These are phyloP conservation scores for Nannochloropsis salina DNA, from an alignment of 108 stramenopile genomes.

Conservation along the genomic window DNA sequence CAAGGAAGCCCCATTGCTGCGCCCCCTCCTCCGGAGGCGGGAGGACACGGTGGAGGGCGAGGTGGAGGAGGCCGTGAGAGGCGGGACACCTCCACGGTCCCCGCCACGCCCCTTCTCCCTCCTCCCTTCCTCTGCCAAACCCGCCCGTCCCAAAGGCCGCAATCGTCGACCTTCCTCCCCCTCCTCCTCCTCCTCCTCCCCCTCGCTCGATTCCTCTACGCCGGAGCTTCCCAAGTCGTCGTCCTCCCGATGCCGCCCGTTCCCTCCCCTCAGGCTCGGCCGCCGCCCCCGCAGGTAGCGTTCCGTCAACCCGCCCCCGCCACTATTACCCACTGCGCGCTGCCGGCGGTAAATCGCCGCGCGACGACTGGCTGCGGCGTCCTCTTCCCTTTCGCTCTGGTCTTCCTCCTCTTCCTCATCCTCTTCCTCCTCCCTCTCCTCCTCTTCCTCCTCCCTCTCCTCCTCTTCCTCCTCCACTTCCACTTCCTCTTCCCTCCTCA, in stretches of 20 bases:
- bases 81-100: too few relatives aligned
- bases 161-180: constrained; percentile 10
- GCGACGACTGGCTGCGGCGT: not conserved
- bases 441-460: not conserved
- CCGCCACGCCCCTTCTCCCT: too few relatives aligned
- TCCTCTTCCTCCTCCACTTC: not conserved
- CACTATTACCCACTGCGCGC: not conserved
- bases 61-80: too few relatives aligned
- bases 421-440: not conserved
- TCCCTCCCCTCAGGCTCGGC: not conserved
- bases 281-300: not conserved
- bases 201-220: not conserved
- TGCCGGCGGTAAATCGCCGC: not conserved
- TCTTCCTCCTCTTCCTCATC: not conserved
- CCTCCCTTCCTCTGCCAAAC: too few relatives aligned
- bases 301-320: not conserved
- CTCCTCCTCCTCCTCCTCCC: constrained; percentile 23
- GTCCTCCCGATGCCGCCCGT: not conserved
- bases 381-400: not conserved
- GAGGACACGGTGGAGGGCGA: too few relatives aligned
- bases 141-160: too few relatives aligned
- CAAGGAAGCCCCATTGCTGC: too few relatives aligned
- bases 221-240: not conserved
- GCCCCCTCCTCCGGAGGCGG: too few relatives aligned
- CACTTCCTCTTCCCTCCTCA: not conserved